Evolutionary conservation across 2,329 filamentous ascomycete species (phyloP).

Genomic region (Exophiala spinifera): DNA sequence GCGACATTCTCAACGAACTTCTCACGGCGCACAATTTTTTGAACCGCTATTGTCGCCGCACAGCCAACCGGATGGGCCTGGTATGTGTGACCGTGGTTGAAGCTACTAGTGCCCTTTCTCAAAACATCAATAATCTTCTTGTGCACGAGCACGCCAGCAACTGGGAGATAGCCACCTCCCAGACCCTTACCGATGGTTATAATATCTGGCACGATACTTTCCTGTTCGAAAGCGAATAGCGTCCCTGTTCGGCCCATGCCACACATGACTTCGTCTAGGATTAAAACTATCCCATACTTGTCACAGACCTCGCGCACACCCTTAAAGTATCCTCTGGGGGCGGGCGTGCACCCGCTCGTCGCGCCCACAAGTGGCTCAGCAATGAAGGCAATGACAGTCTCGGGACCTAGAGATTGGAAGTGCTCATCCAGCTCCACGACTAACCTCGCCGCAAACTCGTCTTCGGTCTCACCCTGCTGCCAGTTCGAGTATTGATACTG

Average conservation of each 20-base stretch:
- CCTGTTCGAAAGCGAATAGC: slow-evolving; percentile 52
- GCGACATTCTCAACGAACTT: too few species aligned
- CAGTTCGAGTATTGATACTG: too few species aligned
- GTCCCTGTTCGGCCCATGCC: slow-evolving; percentile 56
- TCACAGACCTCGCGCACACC: neutral
- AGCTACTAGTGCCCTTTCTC: neutral
- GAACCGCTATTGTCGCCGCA: neutral
- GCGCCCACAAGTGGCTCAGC: neutral
- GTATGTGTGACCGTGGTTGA: neutral
- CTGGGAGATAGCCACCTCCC: neutral
- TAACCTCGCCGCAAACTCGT: neutral
- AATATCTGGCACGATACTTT: neutral
- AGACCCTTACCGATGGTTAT: neutral
- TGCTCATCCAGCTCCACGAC: neutral
- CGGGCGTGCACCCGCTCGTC: neutral
- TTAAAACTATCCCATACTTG: slow-evolving; percentile 3
- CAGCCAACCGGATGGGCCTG: neutral
- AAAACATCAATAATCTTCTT: neutral
- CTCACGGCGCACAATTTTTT: neutral
- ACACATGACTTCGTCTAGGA: slow-evolving; percentile 7
- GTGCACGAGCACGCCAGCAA: neutral
- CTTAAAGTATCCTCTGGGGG: neutral
- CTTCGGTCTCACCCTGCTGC: neutral
- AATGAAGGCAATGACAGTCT: neutral
- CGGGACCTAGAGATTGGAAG: too few species aligned